Conservation (phyloP, 352 stramenopile species). For the Pythium aristosporum region DNA sequence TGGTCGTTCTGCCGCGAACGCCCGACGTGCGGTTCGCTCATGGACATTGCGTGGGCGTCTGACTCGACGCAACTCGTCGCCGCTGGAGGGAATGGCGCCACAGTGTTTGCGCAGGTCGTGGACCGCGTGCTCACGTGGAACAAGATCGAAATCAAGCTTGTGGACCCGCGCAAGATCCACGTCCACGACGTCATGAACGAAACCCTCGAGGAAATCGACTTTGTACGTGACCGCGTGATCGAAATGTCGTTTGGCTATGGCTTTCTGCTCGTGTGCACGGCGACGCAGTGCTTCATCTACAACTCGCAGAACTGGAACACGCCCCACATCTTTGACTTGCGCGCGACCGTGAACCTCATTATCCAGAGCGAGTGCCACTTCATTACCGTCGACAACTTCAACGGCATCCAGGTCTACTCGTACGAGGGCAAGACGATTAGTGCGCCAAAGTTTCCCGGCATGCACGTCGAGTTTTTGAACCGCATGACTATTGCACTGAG, state of each 20-base stretch:
- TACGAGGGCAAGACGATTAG: conserved; percentile 92
- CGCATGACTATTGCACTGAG: conserved; percentile 82
- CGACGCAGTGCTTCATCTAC: conserved; percentile 94
- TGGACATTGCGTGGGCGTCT: conserved; percentile 86
- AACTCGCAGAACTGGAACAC: conserved; percentile 91
- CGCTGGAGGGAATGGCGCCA: conserved; percentile 82
- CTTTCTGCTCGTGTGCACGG: conserved; percentile 91
- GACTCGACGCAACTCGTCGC: conserved; percentile 91
- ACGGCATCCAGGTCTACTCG: conserved; percentile 89
- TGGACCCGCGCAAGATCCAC: conserved; percentile 86
- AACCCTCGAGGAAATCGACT: conserved; percentile 91
- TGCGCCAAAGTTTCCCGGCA: conserved; percentile 81
- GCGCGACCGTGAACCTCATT: conserved; percentile 83
- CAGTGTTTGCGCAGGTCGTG: conserved; percentile 90
- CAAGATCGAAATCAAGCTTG: conserved; percentile 84
- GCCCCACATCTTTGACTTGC: conserved; percentile 92
- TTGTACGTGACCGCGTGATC: conserved; percentile 89
- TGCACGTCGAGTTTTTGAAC: conserved; percentile 90
- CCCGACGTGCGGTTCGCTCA: conserved; percentile 78
- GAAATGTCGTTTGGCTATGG: conserved; percentile 91
- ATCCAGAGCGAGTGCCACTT: conserved; percentile 89
- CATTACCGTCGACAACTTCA: conserved; percentile 87
- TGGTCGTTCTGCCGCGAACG: conserved; percentile 90
- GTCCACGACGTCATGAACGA: conserved; percentile 90
- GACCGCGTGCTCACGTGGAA: conserved; percentile 87